Evolutionary conservation across 495 filamentous ascomycete genomes (phyloP), one percentile per base, ranked within the genome.

Genomic region (Penicillium tannophilum): DNA sequence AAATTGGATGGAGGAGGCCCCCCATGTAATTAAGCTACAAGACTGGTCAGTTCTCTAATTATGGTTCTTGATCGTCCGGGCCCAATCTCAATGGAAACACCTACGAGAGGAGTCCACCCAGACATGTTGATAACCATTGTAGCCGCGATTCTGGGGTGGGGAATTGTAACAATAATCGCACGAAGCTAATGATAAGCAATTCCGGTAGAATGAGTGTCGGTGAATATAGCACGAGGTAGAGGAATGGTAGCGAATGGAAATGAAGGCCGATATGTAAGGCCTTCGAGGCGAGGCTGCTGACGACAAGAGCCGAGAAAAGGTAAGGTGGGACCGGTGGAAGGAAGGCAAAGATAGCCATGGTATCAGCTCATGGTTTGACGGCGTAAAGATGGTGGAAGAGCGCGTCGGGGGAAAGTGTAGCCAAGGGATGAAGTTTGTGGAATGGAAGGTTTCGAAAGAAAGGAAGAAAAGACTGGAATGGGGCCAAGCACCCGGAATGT

Each of bases 171-270:
- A 76, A 57, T 8, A 72, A 24, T 3, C 73, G 69, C 10, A 46
- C 59, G 20, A 61, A 55, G 9, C 59, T 48, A n/a, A 76, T 76
- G 6, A 76, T 70, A 0, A 76, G 23, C 8, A 76, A 39, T 54
- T 76, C 74, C 1, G 59, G 72, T 28, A 76, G 50, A 56, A 76
- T 46, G 16, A 76, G 68, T 1, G 74, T 76, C 1, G 74, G 73
- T 35, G 68, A 64, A 43, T 73, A 76, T 30, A 76, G 60, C 6
- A 74, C 63, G 55, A 76, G 68, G 43, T 74, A 69, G 43, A 76
- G 65, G 49, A 75, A 67, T 0, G 74, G 74, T 43, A 76, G 39
- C 1, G 74, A 67, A 17, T 55, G 61, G 20, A 76, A 59, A 63
- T 76, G 74, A 17, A 72, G 62, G 28, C 69, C 69, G 45, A 76